phyloP scores from a whole-genome alignment of 257 asterid genomes.

The Plantago major region DNA sequence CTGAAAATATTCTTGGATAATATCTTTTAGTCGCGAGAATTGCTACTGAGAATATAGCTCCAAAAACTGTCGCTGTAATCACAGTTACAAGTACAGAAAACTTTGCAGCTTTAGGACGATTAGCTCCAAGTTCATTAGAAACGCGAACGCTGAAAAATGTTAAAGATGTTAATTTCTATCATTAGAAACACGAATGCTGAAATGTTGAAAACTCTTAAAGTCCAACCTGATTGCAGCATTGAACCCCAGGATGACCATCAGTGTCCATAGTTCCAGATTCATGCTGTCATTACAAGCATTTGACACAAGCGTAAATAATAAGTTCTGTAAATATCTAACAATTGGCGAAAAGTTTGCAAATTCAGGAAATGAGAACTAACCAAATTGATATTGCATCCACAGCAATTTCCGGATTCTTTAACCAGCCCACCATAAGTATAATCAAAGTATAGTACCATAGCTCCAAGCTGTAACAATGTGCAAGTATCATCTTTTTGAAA shows the following conservation, averaged over 20 bases:
- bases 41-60: slow-evolving; percentile 41
- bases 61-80: slow-evolving; percentile 49
- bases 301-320: background rate
- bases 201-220: background rate
- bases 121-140: slow-evolving; percentile 78
- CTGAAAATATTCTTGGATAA: slow-evolving; percentile 55
- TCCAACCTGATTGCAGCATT: slow-evolving; percentile 81
- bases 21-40: slow-evolving; percentile 37
- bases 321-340: background rate
- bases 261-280: slow-evolving; percentile 67
- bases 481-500: background rate
- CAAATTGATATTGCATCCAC: slow-evolving; percentile 81
- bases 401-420: slow-evolving; percentile 69
- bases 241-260: slow-evolving; percentile 77
- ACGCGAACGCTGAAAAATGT: slow-evolving; percentile 62
- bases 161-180: background rate
- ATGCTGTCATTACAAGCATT: slow-evolving; percentile 36
- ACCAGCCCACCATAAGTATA: slow-evolving; percentile 79
- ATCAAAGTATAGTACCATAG: slow-evolving; percentile 70
- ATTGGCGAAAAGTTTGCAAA: background rate
- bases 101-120: slow-evolving; percentile 66
- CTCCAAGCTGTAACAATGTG: slow-evolving; percentile 54
- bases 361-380: slow-evolving; percentile 30
- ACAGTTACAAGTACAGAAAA: slow-evolving; percentile 52
- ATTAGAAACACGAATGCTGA: too few species aligned